Conservation (phyloP, 2,329 filamentous ascomycete genomes). For the Trichoderma sp. region DNA sequence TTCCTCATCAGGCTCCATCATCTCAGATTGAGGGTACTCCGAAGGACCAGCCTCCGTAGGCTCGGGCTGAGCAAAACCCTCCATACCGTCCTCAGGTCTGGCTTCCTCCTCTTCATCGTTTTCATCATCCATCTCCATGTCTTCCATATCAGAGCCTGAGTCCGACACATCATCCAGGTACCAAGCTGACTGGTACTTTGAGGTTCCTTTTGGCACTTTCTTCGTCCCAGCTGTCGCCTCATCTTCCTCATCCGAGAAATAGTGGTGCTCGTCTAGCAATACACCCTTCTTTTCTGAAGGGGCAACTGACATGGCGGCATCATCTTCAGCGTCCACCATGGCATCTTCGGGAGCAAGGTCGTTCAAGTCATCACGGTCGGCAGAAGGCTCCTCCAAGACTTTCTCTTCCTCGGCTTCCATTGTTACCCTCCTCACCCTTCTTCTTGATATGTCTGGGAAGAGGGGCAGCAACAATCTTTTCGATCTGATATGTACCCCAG, state of each 20-base stretch:
- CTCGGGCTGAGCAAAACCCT: conserved; percentile 62
- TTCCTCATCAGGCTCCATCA: conserved; percentile 86
- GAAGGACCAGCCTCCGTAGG: conserved; percentile 77
- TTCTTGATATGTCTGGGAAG: conserved; percentile 58
- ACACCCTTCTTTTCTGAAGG: conserved; percentile 72
- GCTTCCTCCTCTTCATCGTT: conserved; percentile 45
- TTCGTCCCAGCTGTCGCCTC: conserved; percentile 55
- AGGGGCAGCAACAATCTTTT: conserved; percentile 79
- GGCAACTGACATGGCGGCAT: conserved; percentile 34
- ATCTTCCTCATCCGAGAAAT: conserved; percentile 87
- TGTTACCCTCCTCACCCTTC: conserved; percentile 62
- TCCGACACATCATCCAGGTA: conserved; percentile 77
- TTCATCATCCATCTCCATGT: conserved; percentile 57
- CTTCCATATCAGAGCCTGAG: conserved; percentile 81
- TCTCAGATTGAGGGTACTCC: conserved; percentile 90
- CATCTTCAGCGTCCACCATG: conserved; percentile 65
- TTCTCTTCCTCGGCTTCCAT: conserved; percentile 56
- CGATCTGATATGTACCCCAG: conserved; percentile 90
- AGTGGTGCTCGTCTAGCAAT: conserved; percentile 92
- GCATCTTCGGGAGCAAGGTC: conserved; percentile 84
- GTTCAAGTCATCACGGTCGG: conserved; percentile 78
- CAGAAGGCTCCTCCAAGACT: conserved; percentile 67
- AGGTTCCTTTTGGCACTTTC: conserved; percentile 84
- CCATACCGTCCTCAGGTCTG: conserved; percentile 78
- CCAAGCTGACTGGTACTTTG: conserved; percentile 92